phyloP scores from a whole-genome alignment of 2,329 filamentous ascomycete genomes.

The Calonectria pseudoreteaudii region DNA sequence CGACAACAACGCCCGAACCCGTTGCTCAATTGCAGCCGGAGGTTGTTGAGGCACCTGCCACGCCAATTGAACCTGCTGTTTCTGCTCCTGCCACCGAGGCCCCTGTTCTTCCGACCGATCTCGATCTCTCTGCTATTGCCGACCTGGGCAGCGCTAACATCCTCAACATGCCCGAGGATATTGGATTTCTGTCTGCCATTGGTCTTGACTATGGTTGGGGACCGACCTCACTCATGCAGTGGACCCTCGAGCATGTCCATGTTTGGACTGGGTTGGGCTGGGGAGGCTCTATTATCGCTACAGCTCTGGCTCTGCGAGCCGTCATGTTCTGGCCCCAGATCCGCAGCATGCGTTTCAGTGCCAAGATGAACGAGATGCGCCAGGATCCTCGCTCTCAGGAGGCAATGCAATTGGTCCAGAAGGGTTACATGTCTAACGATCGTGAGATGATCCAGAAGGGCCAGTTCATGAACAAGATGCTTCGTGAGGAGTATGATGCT shows the following conservation, averaged over 20 bases:
- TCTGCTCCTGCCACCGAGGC: constrained; percentile 33
- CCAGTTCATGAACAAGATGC: constrained; percentile 50
- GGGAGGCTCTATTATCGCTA: constrained; percentile 79
- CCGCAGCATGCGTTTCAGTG: constrained; percentile 51
- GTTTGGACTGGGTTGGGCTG: constrained; percentile 81
- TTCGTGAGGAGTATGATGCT: constrained; percentile 51
- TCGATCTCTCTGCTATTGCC: constrained; percentile 50
- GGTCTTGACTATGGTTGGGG: constrained; percentile 92
- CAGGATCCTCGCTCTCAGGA: constrained; percentile 65
- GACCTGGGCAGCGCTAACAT: constrained; percentile 56
- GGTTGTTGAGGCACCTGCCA: constrained; percentile 17
- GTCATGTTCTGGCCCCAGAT: constrained; percentile 72
- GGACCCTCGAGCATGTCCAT: constrained; percentile 84
- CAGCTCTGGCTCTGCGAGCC: constrained; percentile 74
- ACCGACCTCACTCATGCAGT: constrained; percentile 79
- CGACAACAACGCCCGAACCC: constrained; percentile 33
- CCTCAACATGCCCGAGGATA: constrained; percentile 75
- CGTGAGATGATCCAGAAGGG: constrained; percentile 51
- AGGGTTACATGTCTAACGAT: constrained; percentile 57
- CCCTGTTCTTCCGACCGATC: constrained; percentile 42
- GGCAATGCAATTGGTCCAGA: constrained; percentile 63
- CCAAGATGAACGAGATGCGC: constrained; percentile 70
- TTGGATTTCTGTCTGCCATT: constrained; percentile 85
- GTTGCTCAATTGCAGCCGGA: constrained; percentile 32
- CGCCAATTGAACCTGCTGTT: constrained; percentile 36